Evolutionary conservation across 345 rosid species (phyloP), one percentile per base, ranked within the genome.

Genomic region (Mercurialis annua): DNA sequence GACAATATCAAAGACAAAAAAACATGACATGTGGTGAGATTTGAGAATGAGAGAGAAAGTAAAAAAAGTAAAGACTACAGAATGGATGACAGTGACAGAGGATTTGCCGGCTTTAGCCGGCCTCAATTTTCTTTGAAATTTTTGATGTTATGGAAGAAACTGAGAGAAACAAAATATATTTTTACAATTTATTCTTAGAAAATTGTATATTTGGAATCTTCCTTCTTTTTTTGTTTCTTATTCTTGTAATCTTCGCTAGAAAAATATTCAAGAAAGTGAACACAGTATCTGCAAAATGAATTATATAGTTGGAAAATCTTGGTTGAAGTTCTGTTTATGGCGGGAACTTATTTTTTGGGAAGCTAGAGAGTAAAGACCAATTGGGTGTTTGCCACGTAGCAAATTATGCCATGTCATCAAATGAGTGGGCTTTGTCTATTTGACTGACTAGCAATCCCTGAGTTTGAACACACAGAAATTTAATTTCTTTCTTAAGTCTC

Each of bases 21-120:
- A 73, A 42, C 40, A 29, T 43, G 76, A 72, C 83, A 67, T 8
- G 62, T 68, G 77, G 72, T 65, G 80, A 71, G 64, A 44, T 52
- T 23, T n/a, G 63, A 57, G 67, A 67, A 73, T 40, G 42, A 48
- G 18, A 21, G 23, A 6, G 5, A 36, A n/a, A 21, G 51, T 65
- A 21, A 66, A 52, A 60, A 75, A 43, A 42, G n/a, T n/a, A n/a
- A 50, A 63, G 40, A 42, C 18, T 23, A 71, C 46, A 60, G 60
- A 50, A 54, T n/a, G n/a, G n/a, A n/a, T 1, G 54, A 53, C 20
- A 55, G 46, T 24, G 67, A 42, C 51, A 43, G 17, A 64, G 59
- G 73, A 59, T 2, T 29, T 65, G 85, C 88, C 89, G 83, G 57
- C 83, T 67, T 20, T 30, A 67, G 87, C 77, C 92, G 76, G 87